phyloP scores from a whole-genome alignment of 192 early-diverging fungal species.

The Podila epigama region DNA sequence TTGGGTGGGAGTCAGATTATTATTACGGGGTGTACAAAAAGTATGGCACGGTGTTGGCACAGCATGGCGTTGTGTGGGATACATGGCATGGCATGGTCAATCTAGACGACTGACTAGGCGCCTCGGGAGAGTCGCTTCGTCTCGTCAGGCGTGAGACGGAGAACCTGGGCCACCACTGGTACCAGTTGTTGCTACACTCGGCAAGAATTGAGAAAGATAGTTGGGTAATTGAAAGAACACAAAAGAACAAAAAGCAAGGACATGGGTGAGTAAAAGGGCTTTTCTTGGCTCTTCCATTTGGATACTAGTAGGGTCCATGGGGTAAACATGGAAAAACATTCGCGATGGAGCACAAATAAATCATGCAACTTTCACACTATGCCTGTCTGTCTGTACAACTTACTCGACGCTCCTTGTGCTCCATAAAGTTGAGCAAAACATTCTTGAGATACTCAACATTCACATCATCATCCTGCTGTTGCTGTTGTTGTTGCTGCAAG shows the following conservation, averaged over 20 bases:
- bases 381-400: no score
- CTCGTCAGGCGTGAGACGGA: constrained; percentile 76
- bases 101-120: constrained; percentile 1
- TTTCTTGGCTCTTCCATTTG: no score
- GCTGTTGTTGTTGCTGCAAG: constrained; percentile 6
- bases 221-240: not conserved
- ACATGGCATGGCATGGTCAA: no score
- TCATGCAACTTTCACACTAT: no score
- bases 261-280: not conserved
- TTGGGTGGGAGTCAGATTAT: no score
- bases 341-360: not conserved
- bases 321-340: no score
- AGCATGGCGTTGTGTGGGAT: no score
- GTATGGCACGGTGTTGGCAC: no score
- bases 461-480: constrained; percentile 56
- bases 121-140: constrained; percentile 56
- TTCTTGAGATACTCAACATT: constrained; percentile 81
- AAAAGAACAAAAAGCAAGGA: not conserved
- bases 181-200: constrained; percentile 67
- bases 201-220: constrained; percentile 1
- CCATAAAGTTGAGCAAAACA: constrained; percentile 77
- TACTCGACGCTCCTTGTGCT: constrained; percentile 75
- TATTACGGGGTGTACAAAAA: no score
- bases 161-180: constrained; percentile 69
- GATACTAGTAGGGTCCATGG: not conserved